phyloP scores from a whole-genome alignment of 805 yeast genomes.

The Myxozyma nipponensis region DNA sequence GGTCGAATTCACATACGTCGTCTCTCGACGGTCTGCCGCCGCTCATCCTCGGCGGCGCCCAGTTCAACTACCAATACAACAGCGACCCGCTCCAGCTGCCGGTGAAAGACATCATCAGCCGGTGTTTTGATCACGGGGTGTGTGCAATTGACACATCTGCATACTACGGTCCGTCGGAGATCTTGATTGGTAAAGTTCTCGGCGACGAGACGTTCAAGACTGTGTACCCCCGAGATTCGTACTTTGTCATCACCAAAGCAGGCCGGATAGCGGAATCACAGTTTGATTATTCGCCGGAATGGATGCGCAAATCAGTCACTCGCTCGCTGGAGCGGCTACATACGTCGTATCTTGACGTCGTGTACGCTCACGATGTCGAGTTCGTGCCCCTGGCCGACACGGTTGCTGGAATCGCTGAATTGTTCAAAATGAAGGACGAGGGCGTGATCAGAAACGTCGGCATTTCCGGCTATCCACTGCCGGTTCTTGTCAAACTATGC shows the following conservation, averaged over 20 bases:
- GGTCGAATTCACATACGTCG: constrained; percentile 7
- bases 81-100: constrained; percentile 62
- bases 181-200: constrained; percentile 65
- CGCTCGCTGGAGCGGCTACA: constrained; percentile 65
- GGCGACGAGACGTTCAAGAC: constrained; percentile 35
- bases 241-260: constrained; percentile 77
- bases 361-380: constrained; percentile 86
- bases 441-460: constrained; percentile 69
- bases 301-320: constrained; percentile 58
- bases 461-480: constrained; percentile 82
- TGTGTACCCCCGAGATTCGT: constrained; percentile 53
- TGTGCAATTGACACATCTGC: constrained; percentile 83
- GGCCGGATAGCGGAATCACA: constrained; percentile 67
- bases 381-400: constrained; percentile 58
- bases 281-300: constrained; percentile 66
- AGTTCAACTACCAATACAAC: constrained; percentile 76
- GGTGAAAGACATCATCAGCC: constrained; percentile 50
- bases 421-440: constrained; percentile 55
- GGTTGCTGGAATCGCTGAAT: constrained; percentile 58
- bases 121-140: constrained; percentile 65
- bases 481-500: constrained; percentile 56
- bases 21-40: constrained; percentile 37
- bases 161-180: constrained; percentile 86
- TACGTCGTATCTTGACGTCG: constrained; percentile 71
- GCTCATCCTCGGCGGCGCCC: constrained; percentile 82